Conservation (phyloP, 768 basidiomycete genomes). For the Phaeotremella fagi region DNA sequence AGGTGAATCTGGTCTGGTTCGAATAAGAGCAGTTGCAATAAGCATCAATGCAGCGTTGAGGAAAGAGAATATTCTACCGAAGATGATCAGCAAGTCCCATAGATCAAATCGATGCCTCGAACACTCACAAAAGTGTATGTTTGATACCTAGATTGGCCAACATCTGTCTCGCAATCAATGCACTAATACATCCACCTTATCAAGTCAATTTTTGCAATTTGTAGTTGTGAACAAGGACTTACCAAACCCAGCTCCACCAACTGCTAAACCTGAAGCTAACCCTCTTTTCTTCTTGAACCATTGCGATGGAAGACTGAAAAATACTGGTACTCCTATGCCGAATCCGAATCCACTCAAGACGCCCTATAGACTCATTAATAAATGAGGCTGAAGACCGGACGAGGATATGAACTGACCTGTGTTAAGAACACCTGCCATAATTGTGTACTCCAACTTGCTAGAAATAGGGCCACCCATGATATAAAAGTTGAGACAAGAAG, state of each 20-base stretch:
- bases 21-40: not conserved
- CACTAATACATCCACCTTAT: not conserved
- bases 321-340: not conserved
- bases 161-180: not conserved
- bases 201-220: not conserved
- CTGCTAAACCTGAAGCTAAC: not conserved
- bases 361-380: not conserved
- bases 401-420: not conserved
- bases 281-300: constrained; percentile 1
- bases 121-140: not conserved
- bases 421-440: not conserved
- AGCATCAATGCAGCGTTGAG: not conserved
- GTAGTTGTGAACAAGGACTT: not conserved
- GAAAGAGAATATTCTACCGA: not conserved
- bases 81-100: not conserved
- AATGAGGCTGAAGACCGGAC: not conserved
- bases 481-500: not conserved
- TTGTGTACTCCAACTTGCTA: not conserved
- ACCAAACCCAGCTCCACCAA: not conserved
- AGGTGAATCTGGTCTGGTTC: not conserved
- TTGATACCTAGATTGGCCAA: not conserved
- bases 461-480: not conserved
- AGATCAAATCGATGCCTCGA: not conserved
- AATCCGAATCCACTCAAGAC: constrained; percentile 1
- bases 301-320: not conserved